Percentiles rank a stretch among this genome's conserved stretches.
phyloP scores from a whole-genome alignment of 73 alveolate genomes.

The Stentor coeruleus region DNA sequence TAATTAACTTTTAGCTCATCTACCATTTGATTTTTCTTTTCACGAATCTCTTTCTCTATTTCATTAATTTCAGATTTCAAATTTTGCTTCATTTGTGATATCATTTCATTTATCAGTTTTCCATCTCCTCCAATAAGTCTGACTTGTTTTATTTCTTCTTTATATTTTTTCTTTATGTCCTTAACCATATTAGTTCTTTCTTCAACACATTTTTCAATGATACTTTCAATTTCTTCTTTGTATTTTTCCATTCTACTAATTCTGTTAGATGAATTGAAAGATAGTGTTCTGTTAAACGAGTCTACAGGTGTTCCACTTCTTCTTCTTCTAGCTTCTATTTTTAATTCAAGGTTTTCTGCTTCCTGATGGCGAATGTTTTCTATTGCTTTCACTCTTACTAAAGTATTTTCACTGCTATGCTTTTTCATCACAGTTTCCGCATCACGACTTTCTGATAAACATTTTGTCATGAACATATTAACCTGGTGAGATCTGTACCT shows the following conservation, averaged over 20 bases:
- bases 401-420: not conserved
- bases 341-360: not conserved
- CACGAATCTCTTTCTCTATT: not conserved
- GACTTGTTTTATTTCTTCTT: slow-evolving; percentile 6
- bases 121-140: slow-evolving; percentile 12
- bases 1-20: not conserved
- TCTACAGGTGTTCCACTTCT: slow-evolving; percentile 13
- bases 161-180: slow-evolving; percentile 7
- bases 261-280: not conserved
- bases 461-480: not conserved
- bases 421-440: not conserved
- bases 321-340: slow-evolving; percentile 14
- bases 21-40: not conserved
- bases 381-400: not conserved
- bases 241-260: slow-evolving; percentile 2
- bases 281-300: not conserved
- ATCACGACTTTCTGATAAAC: not conserved
- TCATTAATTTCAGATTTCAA: not conserved
- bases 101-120: not conserved
- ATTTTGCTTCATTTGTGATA: not conserved
- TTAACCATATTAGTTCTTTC: not conserved
- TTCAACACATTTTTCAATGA: slow-evolving; percentile 1
- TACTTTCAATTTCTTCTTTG: slow-evolving; percentile 20
- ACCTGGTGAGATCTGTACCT: not conserved
- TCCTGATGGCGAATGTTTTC: slow-evolving; percentile 12